Evolutionary conservation across 768 basidiomycete genomes (phyloP).

Genomic region (Lactarius deliciosus): DNA sequence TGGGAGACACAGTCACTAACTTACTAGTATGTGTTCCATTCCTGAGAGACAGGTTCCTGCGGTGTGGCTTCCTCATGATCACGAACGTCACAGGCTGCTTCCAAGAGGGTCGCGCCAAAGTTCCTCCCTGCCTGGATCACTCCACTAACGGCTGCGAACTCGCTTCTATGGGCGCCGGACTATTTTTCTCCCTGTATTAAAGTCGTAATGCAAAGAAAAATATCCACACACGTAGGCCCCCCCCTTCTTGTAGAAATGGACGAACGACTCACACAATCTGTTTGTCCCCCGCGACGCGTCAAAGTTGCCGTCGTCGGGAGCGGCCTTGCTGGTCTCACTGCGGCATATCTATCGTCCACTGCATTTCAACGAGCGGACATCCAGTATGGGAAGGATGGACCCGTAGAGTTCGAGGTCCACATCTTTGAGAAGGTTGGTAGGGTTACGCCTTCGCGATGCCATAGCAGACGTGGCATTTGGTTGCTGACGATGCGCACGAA

Average conservation of each 20-base stretch:
- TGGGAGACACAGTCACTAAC: too few relatives aligned
- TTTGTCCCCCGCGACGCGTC: constrained; percentile 29
- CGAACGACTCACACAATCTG: background rate
- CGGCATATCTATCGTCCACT: constrained; percentile 58
- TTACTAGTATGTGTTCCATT: too few relatives aligned
- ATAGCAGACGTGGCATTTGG: background rate
- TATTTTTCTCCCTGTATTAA: background rate
- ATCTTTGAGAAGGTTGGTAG: constrained; percentile 68
- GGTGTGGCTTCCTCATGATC: background rate
- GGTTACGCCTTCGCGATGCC: background rate
- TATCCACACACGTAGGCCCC: background rate
- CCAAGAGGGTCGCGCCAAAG: background rate
- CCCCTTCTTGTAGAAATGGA: background rate
- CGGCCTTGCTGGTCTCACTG: constrained; percentile 71
- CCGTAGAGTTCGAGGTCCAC: constrained; percentile 62
- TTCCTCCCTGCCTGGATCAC: too few relatives aligned
- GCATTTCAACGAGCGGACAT: constrained; percentile 28
- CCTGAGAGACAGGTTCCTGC: too few relatives aligned
- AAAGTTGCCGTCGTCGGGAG: constrained; percentile 71
- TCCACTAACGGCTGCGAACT: background rate
- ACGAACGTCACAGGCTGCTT: background rate
- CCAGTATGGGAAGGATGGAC: constrained; percentile 26
- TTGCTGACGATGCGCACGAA: background rate
- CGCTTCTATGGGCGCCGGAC: background rate
- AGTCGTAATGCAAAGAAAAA: background rate